phyloP scores from a whole-genome alignment of 139 green algal genomes.

The Chlamydomonas urium region DNA sequence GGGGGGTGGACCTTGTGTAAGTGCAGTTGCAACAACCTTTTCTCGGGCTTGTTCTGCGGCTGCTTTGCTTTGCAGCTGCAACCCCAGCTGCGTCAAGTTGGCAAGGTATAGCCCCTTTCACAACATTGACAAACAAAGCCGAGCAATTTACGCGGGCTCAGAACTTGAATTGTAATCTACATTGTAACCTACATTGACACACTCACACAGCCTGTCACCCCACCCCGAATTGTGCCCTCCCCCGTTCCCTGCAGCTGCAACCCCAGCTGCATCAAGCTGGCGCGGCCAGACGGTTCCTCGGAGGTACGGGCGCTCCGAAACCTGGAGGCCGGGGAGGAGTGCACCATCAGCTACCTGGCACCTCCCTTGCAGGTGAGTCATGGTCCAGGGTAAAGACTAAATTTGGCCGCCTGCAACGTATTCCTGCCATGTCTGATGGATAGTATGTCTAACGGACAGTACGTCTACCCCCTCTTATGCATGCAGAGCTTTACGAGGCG shows the following conservation, averaged over 20 bases:
- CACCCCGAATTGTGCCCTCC: not conserved
- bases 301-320: conserved; percentile 1
- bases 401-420: too few species aligned
- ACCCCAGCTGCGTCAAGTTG: not conserved
- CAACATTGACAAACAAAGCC: not conserved
- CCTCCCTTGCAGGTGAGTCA: not conserved
- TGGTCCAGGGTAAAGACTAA: not conserved
- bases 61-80: not conserved
- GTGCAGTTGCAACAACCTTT: not conserved
- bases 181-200: too few species aligned
- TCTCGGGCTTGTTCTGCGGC: not conserved
- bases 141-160: not conserved
- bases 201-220: not conserved
- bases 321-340: not conserved
- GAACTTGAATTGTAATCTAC: too few species aligned
- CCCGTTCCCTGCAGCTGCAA: not conserved
- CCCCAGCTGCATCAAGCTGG: conserved; percentile 16
- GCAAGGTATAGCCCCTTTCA: not conserved
- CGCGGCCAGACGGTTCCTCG: not conserved
- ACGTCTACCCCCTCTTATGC: too few species aligned
- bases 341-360: conserved; percentile 14
- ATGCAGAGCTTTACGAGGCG: not conserved
- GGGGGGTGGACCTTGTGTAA: not conserved
- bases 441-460: too few species aligned
- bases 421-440: too few species aligned